phyloP scores from a whole-genome alignment of 495 filamentous ascomycete species.

The Daldinia decipiens region DNA sequence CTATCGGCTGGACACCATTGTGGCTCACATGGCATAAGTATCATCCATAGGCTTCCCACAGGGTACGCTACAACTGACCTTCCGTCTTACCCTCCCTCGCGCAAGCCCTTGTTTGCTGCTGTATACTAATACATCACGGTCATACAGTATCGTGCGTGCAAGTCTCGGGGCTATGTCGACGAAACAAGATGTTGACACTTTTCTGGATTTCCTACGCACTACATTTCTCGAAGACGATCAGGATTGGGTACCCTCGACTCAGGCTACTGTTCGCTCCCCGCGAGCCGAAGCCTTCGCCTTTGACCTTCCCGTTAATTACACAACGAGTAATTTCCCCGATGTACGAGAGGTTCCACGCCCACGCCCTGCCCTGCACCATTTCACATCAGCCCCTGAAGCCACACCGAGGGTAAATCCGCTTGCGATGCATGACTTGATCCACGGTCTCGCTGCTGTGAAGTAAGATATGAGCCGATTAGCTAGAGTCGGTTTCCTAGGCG shows the following conservation, averaged over 20 bases:
- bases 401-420: constrained; percentile 36
- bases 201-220: constrained; percentile 66
- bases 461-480: neutral
- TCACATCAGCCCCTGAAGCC: constrained; percentile 36
- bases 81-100: constrained; percentile 28
- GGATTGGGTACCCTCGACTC: constrained; percentile 26
- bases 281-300: constrained; percentile 33
- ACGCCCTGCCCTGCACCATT: constrained; percentile 33
- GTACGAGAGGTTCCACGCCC: constrained; percentile 43
- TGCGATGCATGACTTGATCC: constrained; percentile 39
- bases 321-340: constrained; percentile 37
- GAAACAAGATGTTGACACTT: constrained; percentile 64
- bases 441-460: constrained; percentile 37
- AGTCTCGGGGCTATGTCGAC: constrained; percentile 80
- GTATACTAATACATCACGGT: constrained; percentile 22
- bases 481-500: neutral
- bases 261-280: constrained; percentile 25
- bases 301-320: constrained; percentile 36
- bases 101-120: neutral
- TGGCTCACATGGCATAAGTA: constrained; percentile 56
- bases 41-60: constrained; percentile 66
- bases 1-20: constrained; percentile 74
- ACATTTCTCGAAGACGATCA: constrained; percentile 54
- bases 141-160: constrained; percentile 67
- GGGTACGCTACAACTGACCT: constrained; percentile 52